Evolutionary conservation across 1,284 basidiomycete species (phyloP).

Genomic region (Marasmius oreades): DNA sequence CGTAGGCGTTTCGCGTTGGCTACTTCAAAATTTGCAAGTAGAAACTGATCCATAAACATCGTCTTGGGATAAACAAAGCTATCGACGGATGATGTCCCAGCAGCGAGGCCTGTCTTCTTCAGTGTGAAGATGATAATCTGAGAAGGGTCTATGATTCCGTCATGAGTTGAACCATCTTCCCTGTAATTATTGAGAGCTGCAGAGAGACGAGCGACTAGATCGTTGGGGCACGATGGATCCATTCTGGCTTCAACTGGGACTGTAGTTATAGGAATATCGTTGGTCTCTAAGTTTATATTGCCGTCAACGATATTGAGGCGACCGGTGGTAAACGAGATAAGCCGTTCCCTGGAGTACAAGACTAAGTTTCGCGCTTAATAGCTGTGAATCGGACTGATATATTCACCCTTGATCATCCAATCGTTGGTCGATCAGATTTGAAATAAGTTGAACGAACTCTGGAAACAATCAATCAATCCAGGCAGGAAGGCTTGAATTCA

Average conservation of each 20-base stretch:
- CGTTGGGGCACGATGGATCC: slow-evolving; percentile 35
- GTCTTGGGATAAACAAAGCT: slow-evolving; percentile 58
- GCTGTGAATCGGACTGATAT: not conserved
- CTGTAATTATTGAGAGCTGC: slow-evolving; percentile 37
- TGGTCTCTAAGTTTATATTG: not conserved
- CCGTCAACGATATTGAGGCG: slow-evolving; percentile 18
- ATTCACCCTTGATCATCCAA: slow-evolving; percentile 27
- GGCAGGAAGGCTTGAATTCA: not conserved
- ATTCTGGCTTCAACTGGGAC: slow-evolving; percentile 33
- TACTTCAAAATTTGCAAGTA: slow-evolving; percentile 51
- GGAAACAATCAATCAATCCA: not conserved
- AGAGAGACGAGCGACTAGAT: slow-evolving; percentile 57
- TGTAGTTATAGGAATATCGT: slow-evolving; percentile 23
- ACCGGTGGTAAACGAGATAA: slow-evolving; percentile 34
- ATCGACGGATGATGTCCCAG: slow-evolving; percentile 25
- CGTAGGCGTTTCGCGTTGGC: slow-evolving; percentile 43
- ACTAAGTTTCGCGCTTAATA: slow-evolving; percentile 1
- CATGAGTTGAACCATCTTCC: slow-evolving; percentile 32
- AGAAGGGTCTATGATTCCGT: slow-evolving; percentile 58
- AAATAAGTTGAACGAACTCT: slow-evolving; percentile 31
- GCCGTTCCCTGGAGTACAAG: slow-evolving; percentile 17
- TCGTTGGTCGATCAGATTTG: slow-evolving; percentile 29
- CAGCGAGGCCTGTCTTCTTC: slow-evolving; percentile 19
- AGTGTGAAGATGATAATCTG: slow-evolving; percentile 62
- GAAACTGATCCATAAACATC: slow-evolving; percentile 69